Percentiles rank a stretch among this genome's conserved stretches.
Evolutionary conservation across 1,139 yeast genomes (phyloP).

Genomic region (Blastobotrys elegans): DNA sequence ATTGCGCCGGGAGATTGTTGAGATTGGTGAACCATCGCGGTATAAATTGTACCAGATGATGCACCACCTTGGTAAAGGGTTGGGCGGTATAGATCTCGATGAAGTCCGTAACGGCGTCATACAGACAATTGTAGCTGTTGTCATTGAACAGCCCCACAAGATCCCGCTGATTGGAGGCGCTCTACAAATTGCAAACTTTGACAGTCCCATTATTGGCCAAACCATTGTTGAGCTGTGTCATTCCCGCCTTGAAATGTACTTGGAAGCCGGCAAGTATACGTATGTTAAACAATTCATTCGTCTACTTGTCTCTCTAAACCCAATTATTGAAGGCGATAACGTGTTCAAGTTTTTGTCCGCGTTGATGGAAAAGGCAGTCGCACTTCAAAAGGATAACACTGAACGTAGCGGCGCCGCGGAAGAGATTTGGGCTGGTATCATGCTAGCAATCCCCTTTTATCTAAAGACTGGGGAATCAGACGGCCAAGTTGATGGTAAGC

Average conservation of each 20-base stretch:
- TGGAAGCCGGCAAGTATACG: conserved; percentile 54
- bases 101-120: conserved; percentile 58
- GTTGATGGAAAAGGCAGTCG: conserved; percentile 53
- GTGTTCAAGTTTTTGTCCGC: conserved; percentile 50
- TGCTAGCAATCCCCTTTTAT: conserved; percentile 67
- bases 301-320: conserved; percentile 60
- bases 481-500: conserved; percentile 11
- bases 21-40: conserved; percentile 31
- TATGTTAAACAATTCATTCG: conserved; percentile 66
- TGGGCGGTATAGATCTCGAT: conserved; percentile 56
- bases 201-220: conserved; percentile 63
- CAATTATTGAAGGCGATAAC: conserved; percentile 50
- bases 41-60: conserved; percentile 35
- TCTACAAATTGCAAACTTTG: conserved; percentile 61
- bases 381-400: conserved; percentile 41
- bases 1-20: conserved; percentile 27
- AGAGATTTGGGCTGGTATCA: conserved; percentile 58
- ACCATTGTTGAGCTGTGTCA: conserved; percentile 67
- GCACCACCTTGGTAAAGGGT: conserved; percentile 51
- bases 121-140: conserved; percentile 61
- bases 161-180: conserved; percentile 66
- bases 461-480: conserved; percentile 22
- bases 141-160: conserved; percentile 89
- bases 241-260: conserved; percentile 50
- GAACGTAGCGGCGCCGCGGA: conserved; percentile 49